Conservation (phyloP, 2,329 filamentous ascomycete genomes). For the Trematosphaeria pertusa region DNA sequence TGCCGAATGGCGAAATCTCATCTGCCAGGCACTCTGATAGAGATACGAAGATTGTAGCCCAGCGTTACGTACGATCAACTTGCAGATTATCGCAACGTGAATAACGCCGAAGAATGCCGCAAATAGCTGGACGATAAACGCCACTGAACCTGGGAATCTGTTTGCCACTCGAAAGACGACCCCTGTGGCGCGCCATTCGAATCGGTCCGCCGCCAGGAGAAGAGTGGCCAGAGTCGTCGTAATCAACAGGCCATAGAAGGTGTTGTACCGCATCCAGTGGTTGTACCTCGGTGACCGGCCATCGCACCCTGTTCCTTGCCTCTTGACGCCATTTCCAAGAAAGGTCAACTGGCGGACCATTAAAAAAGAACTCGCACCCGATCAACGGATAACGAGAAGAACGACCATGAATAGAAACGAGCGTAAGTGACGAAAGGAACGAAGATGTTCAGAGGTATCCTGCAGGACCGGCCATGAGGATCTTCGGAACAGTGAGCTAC, state of each 20-base stretch:
- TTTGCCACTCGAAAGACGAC: slow-evolving; percentile 25
- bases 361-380: slow-evolving; percentile 18
- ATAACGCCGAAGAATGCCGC: slow-evolving; percentile 37
- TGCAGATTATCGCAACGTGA: slow-evolving; percentile 34
- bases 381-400: slow-evolving; percentile 13
- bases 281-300: slow-evolving; percentile 22
- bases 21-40: too few species aligned
- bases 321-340: slow-evolving; percentile 13
- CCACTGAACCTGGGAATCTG: slow-evolving; percentile 30
- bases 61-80: too few species aligned
- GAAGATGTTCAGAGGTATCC: neutral
- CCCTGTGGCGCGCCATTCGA: slow-evolving; percentile 31
- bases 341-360: slow-evolving; percentile 32
- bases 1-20: too few species aligned
- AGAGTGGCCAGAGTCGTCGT: slow-evolving; percentile 29
- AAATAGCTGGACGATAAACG: slow-evolving; percentile 32
- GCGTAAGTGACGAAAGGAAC: slow-evolving; percentile 2
- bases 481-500: neutral
- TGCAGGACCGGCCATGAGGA: neutral
- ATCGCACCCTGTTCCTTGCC: slow-evolving; percentile 18
- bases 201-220: slow-evolving; percentile 25
- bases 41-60: too few species aligned
- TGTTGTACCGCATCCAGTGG: slow-evolving; percentile 35
- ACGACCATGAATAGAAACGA: slow-evolving; percentile 11
- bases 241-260: slow-evolving; percentile 34